A percentile compares a stretch with the other conserved stretches of the same genome.
Evolutionary conservation across 1,284 basidiomycete species (phyloP).

Genomic region (Cryptococcus sp.): DNA sequence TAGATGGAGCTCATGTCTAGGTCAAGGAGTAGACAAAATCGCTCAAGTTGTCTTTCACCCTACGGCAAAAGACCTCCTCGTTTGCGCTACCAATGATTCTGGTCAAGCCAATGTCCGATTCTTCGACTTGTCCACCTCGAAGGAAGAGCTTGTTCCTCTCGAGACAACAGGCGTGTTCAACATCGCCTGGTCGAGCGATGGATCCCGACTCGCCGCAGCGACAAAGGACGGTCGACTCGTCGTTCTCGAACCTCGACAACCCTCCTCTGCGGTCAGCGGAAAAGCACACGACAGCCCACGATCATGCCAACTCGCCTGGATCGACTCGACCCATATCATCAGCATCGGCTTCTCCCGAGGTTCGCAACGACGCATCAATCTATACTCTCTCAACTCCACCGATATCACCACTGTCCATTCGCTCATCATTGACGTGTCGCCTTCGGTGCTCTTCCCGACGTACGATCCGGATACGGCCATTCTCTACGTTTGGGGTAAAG

Average conservation of each 20-base stretch:
- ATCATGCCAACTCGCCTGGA: constrained; percentile 47
- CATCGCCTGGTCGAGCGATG: constrained; percentile 41
- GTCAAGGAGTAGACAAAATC: constrained; percentile 44
- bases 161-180: constrained; percentile 29
- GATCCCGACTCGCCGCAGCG: constrained; percentile 44
- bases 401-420: constrained; percentile 28
- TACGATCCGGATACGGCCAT: constrained; percentile 50
- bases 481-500: constrained; percentile 49
- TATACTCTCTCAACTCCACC: constrained; percentile 31
- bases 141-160: constrained; percentile 12
- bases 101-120: constrained; percentile 38
- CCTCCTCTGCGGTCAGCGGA: constrained; percentile 15
- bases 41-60: constrained; percentile 45
- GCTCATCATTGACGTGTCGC: constrained; percentile 47
- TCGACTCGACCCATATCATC: constrained; percentile 41
- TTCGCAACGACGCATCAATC: constrained; percentile 47
- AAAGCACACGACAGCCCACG: constrained; percentile 46
- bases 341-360: constrained; percentile 47
- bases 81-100: constrained; percentile 45
- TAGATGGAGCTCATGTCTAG: constrained; percentile 13
- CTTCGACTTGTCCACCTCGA: constrained; percentile 34
- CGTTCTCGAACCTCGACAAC: constrained; percentile 45
- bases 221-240: constrained; percentile 46
- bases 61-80: constrained; percentile 42
- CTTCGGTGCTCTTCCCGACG: constrained; percentile 48